Conservation (phyloP, 345 rosid genomes). For the Atalantia buxifolia region DNA sequence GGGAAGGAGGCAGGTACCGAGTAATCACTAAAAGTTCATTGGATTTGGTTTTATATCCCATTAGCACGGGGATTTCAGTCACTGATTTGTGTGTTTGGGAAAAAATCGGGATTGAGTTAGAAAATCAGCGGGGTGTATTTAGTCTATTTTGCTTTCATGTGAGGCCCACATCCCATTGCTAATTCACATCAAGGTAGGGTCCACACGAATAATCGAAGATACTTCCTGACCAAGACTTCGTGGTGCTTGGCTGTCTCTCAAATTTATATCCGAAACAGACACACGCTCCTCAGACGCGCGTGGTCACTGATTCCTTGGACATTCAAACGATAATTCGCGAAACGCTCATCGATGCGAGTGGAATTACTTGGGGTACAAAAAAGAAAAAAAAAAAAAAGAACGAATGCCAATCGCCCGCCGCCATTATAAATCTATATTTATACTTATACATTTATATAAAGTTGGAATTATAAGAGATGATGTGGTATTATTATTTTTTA, state of each 20-base stretch:
- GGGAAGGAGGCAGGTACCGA: no score
- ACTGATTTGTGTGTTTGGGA: no score
- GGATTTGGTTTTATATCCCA: not conserved
- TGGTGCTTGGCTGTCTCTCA: not conserved
- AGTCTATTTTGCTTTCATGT: fast-evolving
- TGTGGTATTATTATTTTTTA: no score
- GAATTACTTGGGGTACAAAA: not conserved
- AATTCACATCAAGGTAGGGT: not conserved
- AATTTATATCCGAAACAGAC: not conserved
- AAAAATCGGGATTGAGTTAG: no score
- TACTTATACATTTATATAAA: no score
- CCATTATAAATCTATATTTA: not conserved
- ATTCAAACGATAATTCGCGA: not conserved
- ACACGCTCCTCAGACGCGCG: not conserved
- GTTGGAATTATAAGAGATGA: no score
- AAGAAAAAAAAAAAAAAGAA: not conserved
- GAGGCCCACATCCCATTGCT: no score
- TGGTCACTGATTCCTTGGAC: fast-evolving
- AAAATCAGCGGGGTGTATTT: no score
- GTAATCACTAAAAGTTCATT: not conserved
- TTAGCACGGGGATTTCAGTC: no score
- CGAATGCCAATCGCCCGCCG: not conserved
- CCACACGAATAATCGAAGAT: not conserved
- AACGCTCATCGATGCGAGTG: not conserved
- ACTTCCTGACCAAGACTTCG: not conserved